Percentiles rank a stretch among this genome's conserved stretches.
These are phyloP conservation scores for Hibiscus mutabilis DNA, from an alignment of 345 rosid species.

Conservation along the genomic window DNA sequence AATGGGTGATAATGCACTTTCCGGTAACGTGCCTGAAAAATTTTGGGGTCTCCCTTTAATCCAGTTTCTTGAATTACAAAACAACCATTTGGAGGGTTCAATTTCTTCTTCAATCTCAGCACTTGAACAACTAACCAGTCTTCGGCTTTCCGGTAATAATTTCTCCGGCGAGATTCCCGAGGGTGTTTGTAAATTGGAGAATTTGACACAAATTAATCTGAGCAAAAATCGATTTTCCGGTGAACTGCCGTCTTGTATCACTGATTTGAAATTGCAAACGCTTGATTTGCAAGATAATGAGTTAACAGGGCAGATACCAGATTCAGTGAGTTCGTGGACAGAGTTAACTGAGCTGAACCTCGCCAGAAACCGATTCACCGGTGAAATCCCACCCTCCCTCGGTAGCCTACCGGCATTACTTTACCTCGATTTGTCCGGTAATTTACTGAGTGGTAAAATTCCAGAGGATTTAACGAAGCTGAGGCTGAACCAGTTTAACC, in stretches of 20 bases:
- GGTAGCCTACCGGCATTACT: conserved; percentile 44
- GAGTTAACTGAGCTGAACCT: conserved; percentile 43
- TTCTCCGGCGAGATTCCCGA: conserved; percentile 50
- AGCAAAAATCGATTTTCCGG: conserved; percentile 45
- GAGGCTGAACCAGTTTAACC: conserved; percentile 45
- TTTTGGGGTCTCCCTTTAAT: conserved; percentile 49
- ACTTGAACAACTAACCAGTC: conserved; percentile 16
- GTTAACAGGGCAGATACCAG: conserved; percentile 48
- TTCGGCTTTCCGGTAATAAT: conserved; percentile 40
- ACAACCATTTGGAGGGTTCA: conserved; percentile 48
- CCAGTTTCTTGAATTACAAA: conserved; percentile 30
- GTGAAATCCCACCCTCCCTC: conserved; percentile 50
- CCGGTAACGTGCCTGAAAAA: conserved; percentile 38
- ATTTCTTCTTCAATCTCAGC: conserved; percentile 38
- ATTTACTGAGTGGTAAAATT: conserved; percentile 47
- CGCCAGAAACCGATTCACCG: conserved; percentile 41
- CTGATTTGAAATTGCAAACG: conserved; percentile 41
- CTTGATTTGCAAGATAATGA: conserved; percentile 45
- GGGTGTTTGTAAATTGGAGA: conserved; percentile 30
- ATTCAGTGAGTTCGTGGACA: conserved; percentile 38
- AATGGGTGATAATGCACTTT: conserved; percentile 37
- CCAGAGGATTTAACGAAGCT: conserved; percentile 44
- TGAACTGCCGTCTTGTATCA: conserved; percentile 39
- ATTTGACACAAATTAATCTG: conserved; percentile 28
- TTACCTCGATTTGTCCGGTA: conserved; percentile 53